Evolutionary conservation across 2,329 filamentous ascomycete genomes (phyloP), one percentile per base, ranked within the genome.

Genomic region (Trichoderma breve): DNA sequence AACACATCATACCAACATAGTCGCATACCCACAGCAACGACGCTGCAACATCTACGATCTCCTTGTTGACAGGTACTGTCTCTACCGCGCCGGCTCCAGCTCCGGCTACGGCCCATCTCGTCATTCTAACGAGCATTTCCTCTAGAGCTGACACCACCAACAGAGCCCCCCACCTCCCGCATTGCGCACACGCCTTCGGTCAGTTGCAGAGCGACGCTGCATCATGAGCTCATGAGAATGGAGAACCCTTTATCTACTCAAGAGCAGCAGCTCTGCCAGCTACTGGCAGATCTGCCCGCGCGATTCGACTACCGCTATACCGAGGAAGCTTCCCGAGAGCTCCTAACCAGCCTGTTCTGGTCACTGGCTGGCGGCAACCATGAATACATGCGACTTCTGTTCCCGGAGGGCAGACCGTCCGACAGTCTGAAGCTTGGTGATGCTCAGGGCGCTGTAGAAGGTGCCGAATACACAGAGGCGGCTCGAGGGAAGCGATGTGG

Each of bases 401-500:
- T 99, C 78, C 94, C 94, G 1, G 85, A 91, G 53, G 93, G 94
- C 14, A 87, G 86, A 53, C 88, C 91, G 9, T 83, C 86, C 32
- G 82, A 85, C n/a, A 84, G 83, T 60, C 92, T 95, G 87, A 96
- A 92, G 81, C 85, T 99, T 51, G 89, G 92, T 73, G 91, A 93
- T 76, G 95, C 95, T 18, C 97, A 99, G 80, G 95, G 95, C 21
- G 93, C 93, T n/a, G 87, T 94, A 72, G 94, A 97, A 78, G 95
- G 96, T 12, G 94, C 95, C 36, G 97, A 99, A 81, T 99, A 98
- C 80, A 96, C 94, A 24, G 92, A 95, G 76, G 92, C 93, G 7
- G 96, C 96, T 15, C 90, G 94, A 76, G 96, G 97, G 70, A 97
- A 97, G 82, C 91, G 94, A 61, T 99, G 96, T 80, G 97, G 96